These are phyloP conservation scores for Rhizodiscina lignyota DNA, from an alignment of 495 filamentous ascomycete genomes.

Conservation along the genomic window DNA sequence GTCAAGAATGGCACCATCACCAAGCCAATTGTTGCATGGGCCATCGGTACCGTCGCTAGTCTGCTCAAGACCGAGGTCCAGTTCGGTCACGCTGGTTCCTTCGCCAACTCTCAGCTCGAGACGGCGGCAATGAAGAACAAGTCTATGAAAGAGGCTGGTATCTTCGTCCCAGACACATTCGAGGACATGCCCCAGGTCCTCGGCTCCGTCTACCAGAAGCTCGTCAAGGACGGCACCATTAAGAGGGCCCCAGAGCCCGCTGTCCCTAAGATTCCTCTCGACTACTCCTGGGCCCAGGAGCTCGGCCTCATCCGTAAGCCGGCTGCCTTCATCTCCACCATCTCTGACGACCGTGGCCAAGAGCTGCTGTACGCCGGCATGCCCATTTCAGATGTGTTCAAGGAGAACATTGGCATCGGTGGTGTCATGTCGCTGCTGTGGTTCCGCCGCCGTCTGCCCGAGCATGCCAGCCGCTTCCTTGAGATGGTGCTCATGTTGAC, in stretches of 20 bases:
- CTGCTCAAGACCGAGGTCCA: slow-evolving; percentile 99
- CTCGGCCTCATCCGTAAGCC: slow-evolving; percentile 98
- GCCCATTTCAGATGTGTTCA: slow-evolving; percentile 99
- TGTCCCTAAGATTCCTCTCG: slow-evolving; percentile 97
- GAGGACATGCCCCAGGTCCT: slow-evolving; percentile 78
- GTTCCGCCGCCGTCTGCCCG: slow-evolving; percentile 96
- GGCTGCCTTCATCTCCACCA: slow-evolving; percentile 98
- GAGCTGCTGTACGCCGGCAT: slow-evolving; percentile 97
- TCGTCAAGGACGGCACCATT: slow-evolving; percentile 70
- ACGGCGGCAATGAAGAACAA: slow-evolving; percentile 93
- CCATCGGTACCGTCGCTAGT: slow-evolving; percentile 95
- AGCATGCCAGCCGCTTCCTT: slow-evolving; percentile 94
- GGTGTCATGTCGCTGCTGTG: slow-evolving; percentile 99
- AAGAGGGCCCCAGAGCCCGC: slow-evolving; percentile 74
- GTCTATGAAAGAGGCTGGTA: slow-evolving; percentile 84
- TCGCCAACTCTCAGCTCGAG: slow-evolving; percentile 97
- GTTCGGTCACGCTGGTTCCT: slow-evolving; percentile 96
- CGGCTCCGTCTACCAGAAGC: slow-evolving; percentile 62
- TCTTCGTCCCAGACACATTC: slow-evolving; percentile 89
- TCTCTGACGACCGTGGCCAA: slow-evolving; percentile 98
- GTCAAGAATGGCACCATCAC: slow-evolving; percentile 86
- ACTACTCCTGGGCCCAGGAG: slow-evolving; percentile 99
- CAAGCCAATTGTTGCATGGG: slow-evolving; percentile 98
- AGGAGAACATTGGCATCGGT: slow-evolving; percentile 94
- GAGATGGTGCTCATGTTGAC: slow-evolving; percentile 99